These are phyloP conservation scores for Anaeramoeba ignava DNA, from an alignment of 78 protist genomes.

Conservation along the genomic window DNA sequence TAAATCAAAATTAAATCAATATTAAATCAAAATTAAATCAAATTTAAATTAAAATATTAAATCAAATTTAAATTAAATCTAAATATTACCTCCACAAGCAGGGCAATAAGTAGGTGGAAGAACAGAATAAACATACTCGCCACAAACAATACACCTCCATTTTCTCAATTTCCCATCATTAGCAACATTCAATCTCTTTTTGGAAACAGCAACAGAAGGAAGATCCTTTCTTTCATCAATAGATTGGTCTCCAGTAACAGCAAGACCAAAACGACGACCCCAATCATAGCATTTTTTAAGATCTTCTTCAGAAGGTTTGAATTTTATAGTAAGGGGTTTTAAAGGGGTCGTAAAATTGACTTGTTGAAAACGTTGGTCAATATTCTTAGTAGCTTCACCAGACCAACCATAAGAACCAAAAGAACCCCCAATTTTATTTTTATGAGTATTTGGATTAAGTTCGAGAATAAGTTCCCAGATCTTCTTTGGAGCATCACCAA, in stretches of 20 bases:
- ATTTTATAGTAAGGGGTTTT: not conserved
- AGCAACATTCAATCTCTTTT: no score
- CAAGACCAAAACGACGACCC: not conserved
- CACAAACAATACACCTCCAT: no score
- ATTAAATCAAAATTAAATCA: no score
- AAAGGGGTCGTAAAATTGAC: not conserved
- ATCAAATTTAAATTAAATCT: no score
- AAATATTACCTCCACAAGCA: no score
- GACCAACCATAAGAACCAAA: conserved; percentile 17
- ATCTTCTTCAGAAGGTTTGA: not conserved
- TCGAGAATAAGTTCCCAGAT: not conserved
- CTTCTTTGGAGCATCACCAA: not conserved
- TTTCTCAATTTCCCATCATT: no score
- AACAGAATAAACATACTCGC: no score
- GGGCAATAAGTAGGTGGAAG: no score
- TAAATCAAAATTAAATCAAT: no score
- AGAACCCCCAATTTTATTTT: not conserved
- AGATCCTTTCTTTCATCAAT: not conserved
- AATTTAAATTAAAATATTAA: no score
- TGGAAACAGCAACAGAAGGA: no score
- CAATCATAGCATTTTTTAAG: not conserved
- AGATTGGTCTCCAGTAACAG: conserved; percentile 6
- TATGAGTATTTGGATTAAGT: not conserved
- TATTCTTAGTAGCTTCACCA: conserved; percentile 1
- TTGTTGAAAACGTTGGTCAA: not conserved